Base-by-base conservation (phyloP, 345 rosid genomes). In the Microthlaspi erraticum region DNA sequence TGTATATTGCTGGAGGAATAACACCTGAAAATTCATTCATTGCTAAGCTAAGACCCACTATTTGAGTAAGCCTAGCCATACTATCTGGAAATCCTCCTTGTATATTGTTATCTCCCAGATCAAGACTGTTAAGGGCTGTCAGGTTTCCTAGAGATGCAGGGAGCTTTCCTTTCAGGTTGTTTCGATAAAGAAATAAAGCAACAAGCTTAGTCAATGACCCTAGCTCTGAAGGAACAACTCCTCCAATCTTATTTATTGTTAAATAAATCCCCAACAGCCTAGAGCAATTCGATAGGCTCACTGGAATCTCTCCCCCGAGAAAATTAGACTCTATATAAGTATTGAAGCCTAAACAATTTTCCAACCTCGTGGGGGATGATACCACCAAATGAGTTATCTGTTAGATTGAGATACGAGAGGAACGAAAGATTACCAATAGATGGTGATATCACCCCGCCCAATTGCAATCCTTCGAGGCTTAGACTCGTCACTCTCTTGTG, bases 371-470 rank as follows among this genome's bases (percentile, higher is more conserved):
- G 34, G 14, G 76, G 70, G 13, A 71, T 71, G 12, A 26, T 42
- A 1, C 76, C 76, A 49, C 45, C 36, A 14, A 70, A 59, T 37
- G n/a, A 41, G 18, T 72, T 72, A 29, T 1, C 7, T 3, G 23
- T 0, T 17, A 79, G 80, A 42, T 56, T 2, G 1, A 79, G 31
- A 2, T 18, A 36, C 11, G 5, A 3, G 9, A 73, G 71, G 17
- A 64, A 64, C 3, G 65, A 54, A 10, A 73, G 57, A 44, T 73
- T 73, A 69, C 72, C 49, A 23, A 67, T 16, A 67, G 36, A 49
- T 26, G 82, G 77, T 3, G 83, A 73, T 23, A 80, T 13, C 6
- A 54, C 20, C 0, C 83, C 83, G 0, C 23, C 13, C 3, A 77
- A 44, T 1, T 43, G 61, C 45, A 52, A 31, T 14, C 70, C 68